These are phyloP conservation scores for Spathaspora hagerdaliae DNA, from an alignment of 805 yeast species.

Conservation along the genomic window DNA sequence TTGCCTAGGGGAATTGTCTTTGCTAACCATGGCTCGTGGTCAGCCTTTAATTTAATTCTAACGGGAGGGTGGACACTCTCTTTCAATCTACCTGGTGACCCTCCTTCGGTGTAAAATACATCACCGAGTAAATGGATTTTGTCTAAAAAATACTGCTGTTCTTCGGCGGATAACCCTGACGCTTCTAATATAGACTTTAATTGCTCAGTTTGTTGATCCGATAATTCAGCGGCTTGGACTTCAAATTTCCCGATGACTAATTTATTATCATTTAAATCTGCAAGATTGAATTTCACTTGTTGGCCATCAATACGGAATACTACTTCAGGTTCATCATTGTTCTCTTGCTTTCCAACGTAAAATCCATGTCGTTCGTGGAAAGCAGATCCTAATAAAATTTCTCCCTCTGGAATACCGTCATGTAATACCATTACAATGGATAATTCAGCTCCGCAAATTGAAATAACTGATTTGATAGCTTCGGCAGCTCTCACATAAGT, in stretches of 20 bases:
- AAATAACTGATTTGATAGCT: no score
- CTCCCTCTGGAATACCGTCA: neutral
- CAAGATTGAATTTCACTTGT: neutral
- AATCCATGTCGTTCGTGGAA: neutral
- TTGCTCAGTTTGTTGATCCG: no score
- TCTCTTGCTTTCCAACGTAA: neutral
- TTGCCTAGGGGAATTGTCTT: conserved; percentile 1
- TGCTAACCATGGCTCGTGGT: neutral
- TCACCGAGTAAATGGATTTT: neutral
- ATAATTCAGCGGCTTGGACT: no score
- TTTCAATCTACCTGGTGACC: neutral
- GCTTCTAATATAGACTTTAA: no score
- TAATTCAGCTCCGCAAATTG: neutral
- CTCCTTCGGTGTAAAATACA: neutral
- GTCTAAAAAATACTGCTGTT: no score
- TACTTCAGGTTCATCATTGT: neutral
- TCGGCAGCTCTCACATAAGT: no score
- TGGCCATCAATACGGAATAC: neutral
- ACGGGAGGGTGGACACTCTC: conserved; percentile 1
- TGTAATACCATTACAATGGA: neutral
- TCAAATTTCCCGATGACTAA: no score
- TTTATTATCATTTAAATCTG: no score
- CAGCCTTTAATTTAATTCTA: neutral
- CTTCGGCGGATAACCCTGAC: no score
- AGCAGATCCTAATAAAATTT: neutral